Base-by-base conservation (phyloP, 805 yeast species). In the Starmerella bombicola region DNA sequence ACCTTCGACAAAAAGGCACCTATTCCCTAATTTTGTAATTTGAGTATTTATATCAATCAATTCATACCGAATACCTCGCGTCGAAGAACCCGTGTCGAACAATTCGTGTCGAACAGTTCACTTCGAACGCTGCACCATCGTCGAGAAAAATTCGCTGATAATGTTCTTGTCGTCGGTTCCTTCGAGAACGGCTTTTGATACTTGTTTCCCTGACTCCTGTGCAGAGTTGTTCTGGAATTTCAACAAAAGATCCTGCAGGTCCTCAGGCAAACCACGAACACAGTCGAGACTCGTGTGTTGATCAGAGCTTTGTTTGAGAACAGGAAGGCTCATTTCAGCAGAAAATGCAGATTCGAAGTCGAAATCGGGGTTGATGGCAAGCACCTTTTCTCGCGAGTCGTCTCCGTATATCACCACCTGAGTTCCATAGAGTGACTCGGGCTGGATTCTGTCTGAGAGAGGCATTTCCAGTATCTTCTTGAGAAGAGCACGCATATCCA, bases 1-100 rank as follows among this genome's bases (percentile, higher is more conserved):
- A 76, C 76, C 47, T 20, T 13, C n/a, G 6, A 32, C 7, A 23
- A 15, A 7, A 19, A 32, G 19, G n/a, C n/a, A n/a, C n/a, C n/a
- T n/a, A n/a, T n/a, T n/a, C n/a, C n/a, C n/a, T n/a, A n/a, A n/a
- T n/a, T n/a, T n/a, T n/a, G n/a, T n/a, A n/a, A n/a, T n/a, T n/a
- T n/a, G n/a, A n/a, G n/a, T n/a, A n/a, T n/a, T n/a, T n/a, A n/a
- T n/a, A n/a, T n/a, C n/a, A n/a, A n/a, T n/a, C n/a, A n/a, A n/a
- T n/a, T n/a, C n/a, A n/a, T n/a, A n/a, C n/a, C n/a, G n/a, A n/a
- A n/a, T n/a, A n/a, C n/a, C n/a, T n/a, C n/a, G n/a, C n/a, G n/a
- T n/a, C n/a, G n/a, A n/a, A n/a, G n/a, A n/a, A n/a, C n/a, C n/a
- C n/a, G n/a, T n/a, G n/a, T n/a, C n/a, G n/a, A n/a, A n/a, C n/a